Conservation (phyloP, 2,329 filamentous ascomycete species). For the Scolecobasidium constrictum region DNA sequence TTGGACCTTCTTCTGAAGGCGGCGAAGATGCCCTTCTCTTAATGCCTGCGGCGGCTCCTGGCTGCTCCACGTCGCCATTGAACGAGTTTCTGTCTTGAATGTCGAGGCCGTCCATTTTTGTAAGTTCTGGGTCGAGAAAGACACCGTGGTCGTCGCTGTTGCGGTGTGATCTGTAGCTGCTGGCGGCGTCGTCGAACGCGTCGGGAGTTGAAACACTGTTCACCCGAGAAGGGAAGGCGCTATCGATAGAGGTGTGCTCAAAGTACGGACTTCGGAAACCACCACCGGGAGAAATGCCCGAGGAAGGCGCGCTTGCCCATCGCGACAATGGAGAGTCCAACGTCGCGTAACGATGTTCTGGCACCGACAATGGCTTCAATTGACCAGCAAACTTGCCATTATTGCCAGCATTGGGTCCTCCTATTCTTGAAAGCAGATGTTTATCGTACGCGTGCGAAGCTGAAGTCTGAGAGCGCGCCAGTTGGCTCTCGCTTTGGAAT, state of each 20-base stretch:
- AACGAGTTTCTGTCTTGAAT: constrained; percentile 42
- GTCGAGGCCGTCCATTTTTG: constrained; percentile 40
- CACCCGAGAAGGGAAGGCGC: constrained; percentile 29
- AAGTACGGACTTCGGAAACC: constrained; percentile 32
- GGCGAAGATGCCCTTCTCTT: constrained; percentile 57
- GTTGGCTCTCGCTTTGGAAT: constrained; percentile 48
- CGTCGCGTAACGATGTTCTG: constrained; percentile 28
- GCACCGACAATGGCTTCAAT: constrained; percentile 33
- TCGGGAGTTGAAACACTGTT: constrained; percentile 36
- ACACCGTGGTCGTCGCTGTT: constrained; percentile 53
- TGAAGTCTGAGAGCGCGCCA: constrained; percentile 45
- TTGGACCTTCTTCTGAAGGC: constrained; percentile 38
- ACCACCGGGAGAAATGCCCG: constrained; percentile 32
- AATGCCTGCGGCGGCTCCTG: constrained; percentile 40
- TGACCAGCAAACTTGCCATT: constrained; percentile 21
- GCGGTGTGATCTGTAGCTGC: constrained; percentile 37
- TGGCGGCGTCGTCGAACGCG: constrained; percentile 34
- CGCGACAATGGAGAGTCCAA: constrained; percentile 29
- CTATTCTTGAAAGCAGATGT: constrained; percentile 50
- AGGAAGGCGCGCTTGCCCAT: constrained; percentile 26
- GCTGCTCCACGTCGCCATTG: constrained; percentile 31
- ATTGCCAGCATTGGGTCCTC: constrained; percentile 42
- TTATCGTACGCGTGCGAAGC: constrained; percentile 54
- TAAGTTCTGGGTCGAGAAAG: constrained; percentile 40
- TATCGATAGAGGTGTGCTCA: constrained; percentile 20